A percentile compares a stretch with the other conserved stretches of the same genome.
Conservation (phyloP, 2,329 filamentous ascomycete genomes). For the Neonectria neomacrospora region DNA sequence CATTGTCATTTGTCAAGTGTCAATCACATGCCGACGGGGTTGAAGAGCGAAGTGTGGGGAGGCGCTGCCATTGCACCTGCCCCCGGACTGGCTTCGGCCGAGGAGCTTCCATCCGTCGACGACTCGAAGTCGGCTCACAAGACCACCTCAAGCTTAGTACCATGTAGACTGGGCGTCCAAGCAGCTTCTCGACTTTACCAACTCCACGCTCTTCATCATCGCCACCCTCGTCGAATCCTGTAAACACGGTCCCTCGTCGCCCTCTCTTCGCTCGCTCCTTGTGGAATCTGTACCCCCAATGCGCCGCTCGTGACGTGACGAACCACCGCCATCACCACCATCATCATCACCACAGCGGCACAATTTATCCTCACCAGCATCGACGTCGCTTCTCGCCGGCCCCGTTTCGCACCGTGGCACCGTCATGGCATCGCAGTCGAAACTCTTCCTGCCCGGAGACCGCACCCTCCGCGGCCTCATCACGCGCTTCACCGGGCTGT, state of each 20-base stretch:
- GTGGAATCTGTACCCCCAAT: slow-evolving; percentile 25
- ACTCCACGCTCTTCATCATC: not conserved
- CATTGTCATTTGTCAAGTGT: slow-evolving; percentile 28
- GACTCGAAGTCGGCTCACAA: slow-evolving; percentile 19
- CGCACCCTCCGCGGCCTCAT: slow-evolving; percentile 73
- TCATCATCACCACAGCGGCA: not conserved
- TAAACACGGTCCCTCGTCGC: not conserved
- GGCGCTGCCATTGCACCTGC: slow-evolving; percentile 35
- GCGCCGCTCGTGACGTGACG: slow-evolving; percentile 37
- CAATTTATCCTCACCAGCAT: not conserved
- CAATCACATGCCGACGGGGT: slow-evolving; percentile 44
- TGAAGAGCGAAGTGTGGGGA: slow-evolving; percentile 38
- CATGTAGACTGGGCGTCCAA: not conserved
- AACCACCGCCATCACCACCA: not conserved
- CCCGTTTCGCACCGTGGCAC: slow-evolving; percentile 8
- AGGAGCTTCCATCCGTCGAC: slow-evolving; percentile 35
- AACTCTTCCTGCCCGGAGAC: slow-evolving; percentile 70
- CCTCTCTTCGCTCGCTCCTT: not conserved
- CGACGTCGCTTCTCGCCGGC: not conserved
- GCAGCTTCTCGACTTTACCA: not conserved
- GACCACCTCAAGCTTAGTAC: slow-evolving; percentile 7
- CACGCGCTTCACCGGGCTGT: slow-evolving; percentile 75
- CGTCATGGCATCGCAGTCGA: slow-evolving; percentile 80
- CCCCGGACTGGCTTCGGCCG: slow-evolving; percentile 43
- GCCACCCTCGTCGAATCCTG: not conserved